A percentile compares a stretch with the other conserved stretches of the same genome.
Conservation (phyloP, 306 rosid genomes). For the Castanea mollissima region DNA sequence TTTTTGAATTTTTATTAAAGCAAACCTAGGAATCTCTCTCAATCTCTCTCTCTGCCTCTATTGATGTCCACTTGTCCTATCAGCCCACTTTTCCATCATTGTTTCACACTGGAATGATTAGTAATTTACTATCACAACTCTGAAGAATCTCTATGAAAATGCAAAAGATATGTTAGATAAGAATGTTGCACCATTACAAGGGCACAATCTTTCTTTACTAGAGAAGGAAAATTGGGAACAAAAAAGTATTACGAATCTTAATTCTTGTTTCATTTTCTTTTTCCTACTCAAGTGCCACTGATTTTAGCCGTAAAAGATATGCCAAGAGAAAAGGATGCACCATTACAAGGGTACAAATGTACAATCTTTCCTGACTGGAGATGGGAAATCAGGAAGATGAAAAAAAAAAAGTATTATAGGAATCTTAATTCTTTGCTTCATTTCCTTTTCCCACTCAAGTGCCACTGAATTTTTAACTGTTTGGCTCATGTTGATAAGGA, state of each 20-base stretch:
- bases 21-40: constrained; percentile 11
- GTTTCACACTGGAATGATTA: constrained; percentile 34
- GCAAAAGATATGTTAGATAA: not conserved
- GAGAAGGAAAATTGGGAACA: not conserved
- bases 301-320: not conserved
- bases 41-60: constrained; percentile 3
- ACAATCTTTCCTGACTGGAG: not conserved
- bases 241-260: not conserved
- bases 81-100: constrained; percentile 43
- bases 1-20: constrained; percentile 17
- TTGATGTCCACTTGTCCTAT: constrained; percentile 15
- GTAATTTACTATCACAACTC: constrained; percentile 41
- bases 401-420: not conserved
- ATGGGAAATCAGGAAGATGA: not conserved
- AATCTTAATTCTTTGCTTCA: not conserved
- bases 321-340: not conserved
- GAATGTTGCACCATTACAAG: constrained; percentile 8
- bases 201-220: constrained; percentile 6
- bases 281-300: constrained; percentile 7
- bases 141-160: constrained; percentile 32
- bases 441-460: constrained; percentile 7
- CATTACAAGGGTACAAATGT: constrained; percentile 15
- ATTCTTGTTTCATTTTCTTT: not conserved
- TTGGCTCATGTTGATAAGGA: constrained; percentile 13
- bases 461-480: not conserved